phyloP scores from a whole-genome alignment of 805 yeast genomes.

The Vanderwaltozyma tropicalis region DNA sequence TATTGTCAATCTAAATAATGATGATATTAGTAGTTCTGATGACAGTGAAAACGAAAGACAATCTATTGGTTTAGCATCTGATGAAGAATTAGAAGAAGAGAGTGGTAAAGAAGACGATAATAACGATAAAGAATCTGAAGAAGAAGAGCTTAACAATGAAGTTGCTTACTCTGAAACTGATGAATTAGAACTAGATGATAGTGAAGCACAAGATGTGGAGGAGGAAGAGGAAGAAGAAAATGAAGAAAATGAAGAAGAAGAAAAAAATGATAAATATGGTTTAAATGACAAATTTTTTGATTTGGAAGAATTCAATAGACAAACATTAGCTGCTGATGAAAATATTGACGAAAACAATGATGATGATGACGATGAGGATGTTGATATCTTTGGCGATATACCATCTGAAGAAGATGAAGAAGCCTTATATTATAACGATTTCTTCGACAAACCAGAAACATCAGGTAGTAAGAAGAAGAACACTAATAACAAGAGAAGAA shows the following conservation, averaged over 20 bases:
- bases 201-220: conserved; percentile 21
- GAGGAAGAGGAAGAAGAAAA: conserved; percentile 16
- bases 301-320: conserved; percentile 73
- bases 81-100: conserved; percentile 15
- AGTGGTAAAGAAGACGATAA: conserved; percentile 12
- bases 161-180: conserved; percentile 4
- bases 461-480: conserved; percentile 5
- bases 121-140: conserved; percentile 11
- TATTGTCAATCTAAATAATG: conserved; percentile 1
- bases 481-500: conserved; percentile 2
- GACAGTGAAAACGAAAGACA: conserved; percentile 32
- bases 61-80: conserved; percentile 6
- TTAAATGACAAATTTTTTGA: conserved; percentile 78
- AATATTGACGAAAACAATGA: conserved; percentile 33
- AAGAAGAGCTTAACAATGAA: conserved; percentile 1
- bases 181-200: conserved; percentile 15
- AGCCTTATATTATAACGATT: conserved; percentile 54
- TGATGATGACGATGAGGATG: conserved; percentile 38
- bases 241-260: conserved; percentile 21
- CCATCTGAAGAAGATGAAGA: conserved; percentile 45
- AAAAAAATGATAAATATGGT: conserved; percentile 43
- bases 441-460: conserved; percentile 38
- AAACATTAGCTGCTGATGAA: conserved; percentile 54
- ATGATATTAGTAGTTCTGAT: conserved; percentile 1
- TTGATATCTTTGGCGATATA: conserved; percentile 43